Conservation (phyloP, 2,329 filamentous ascomycete genomes). For the Escovopsis weberi region DNA sequence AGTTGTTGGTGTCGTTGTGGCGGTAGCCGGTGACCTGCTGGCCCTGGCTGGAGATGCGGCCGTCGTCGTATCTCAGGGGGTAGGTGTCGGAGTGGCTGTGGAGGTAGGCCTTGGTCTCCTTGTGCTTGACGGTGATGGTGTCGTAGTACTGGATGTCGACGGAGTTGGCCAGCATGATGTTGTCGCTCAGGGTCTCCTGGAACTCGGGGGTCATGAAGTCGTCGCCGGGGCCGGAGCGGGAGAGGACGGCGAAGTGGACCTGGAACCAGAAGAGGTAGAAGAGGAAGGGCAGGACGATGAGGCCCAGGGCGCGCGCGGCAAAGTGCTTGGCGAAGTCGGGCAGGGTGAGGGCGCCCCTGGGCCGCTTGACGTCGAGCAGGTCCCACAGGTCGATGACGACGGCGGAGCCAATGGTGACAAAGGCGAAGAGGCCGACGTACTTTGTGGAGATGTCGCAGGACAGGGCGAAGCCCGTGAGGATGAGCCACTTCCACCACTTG, state of each 20-base stretch:
- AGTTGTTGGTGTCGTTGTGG: constrained; percentile 97
- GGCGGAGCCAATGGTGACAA: constrained; percentile 89
- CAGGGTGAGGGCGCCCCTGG: constrained; percentile 65
- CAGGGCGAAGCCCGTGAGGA: constrained; percentile 83
- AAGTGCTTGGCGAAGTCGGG: constrained; percentile 81
- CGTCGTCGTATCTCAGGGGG: constrained; percentile 91
- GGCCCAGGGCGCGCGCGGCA: constrained; percentile 65
- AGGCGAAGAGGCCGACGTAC: constrained; percentile 93
- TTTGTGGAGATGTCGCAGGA: constrained; percentile 98
- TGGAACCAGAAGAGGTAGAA: constrained; percentile 99
- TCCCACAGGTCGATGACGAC: constrained; percentile 94
- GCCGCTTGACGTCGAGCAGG: constrained; percentile 76
- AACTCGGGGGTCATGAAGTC: constrained; percentile 99
- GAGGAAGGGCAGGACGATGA: constrained; percentile 85
- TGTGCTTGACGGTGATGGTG: constrained; percentile 75
- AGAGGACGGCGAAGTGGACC: constrained; percentile 88
- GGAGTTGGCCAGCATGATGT: constrained; percentile 77
- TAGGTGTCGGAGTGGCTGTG: constrained; percentile 87
- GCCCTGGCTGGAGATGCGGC: constrained; percentile 90
- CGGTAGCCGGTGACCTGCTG: constrained; percentile 98
- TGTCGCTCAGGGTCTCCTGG: constrained; percentile 93
- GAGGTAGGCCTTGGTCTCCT: constrained; percentile 92
- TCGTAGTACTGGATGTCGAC: constrained; percentile 85
- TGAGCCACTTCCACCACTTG: constrained; percentile 99
- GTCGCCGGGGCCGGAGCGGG: constrained; percentile 80